Evolutionary conservation across 2,329 filamentous ascomycete genomes (phyloP), one percentile per base, ranked within the genome.

Genomic region (Botryotinia calthae): DNA sequence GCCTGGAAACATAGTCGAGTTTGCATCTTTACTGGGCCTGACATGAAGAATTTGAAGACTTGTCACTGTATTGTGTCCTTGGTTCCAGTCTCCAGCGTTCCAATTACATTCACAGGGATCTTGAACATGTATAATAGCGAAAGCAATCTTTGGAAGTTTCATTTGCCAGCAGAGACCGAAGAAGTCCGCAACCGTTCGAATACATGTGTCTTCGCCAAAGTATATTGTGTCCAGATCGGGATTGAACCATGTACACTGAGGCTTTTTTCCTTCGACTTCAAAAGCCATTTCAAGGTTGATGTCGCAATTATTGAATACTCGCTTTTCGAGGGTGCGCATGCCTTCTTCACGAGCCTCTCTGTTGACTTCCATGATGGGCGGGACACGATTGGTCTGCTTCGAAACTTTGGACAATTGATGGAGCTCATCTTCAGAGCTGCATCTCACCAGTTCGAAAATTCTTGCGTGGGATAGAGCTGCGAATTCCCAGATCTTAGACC

Each of bases 291-390:
- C 14, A 18, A 10, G 10, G 31, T 44, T 1, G 14, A 20, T n/a
- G n/a, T 28, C 18, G 14, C 28, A 59, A 25, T 31, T 18, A 4
- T 42, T 44, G 56, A 61, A 44, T 34, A 34, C 18, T 37, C 51
- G 34, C 42, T 62, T 70, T 20, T 37, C 37, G 20, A 46, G 62
- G 31, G 40, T 46, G 1, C 14, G 56, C 56, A 37, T 40, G 0
- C 37, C 28, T 28, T 71, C 69, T 54, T 9, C 4, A 2, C 59
- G 59, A 8, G 69, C 28, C 8, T 65, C 69, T 18, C 18, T 48
- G 28, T 65, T 71, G 31, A 56, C 25, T 37, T 71, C 42, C 58
- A 71, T 54, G 25, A 71, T 71, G 37, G 34, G 18, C 2, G 59
- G 69, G 22, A 42, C 34, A 25, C 34, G 14, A n/a, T 25, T 70